phyloP scores from a whole-genome alignment of 345 rosid species.

The Acer saccharum region DNA sequence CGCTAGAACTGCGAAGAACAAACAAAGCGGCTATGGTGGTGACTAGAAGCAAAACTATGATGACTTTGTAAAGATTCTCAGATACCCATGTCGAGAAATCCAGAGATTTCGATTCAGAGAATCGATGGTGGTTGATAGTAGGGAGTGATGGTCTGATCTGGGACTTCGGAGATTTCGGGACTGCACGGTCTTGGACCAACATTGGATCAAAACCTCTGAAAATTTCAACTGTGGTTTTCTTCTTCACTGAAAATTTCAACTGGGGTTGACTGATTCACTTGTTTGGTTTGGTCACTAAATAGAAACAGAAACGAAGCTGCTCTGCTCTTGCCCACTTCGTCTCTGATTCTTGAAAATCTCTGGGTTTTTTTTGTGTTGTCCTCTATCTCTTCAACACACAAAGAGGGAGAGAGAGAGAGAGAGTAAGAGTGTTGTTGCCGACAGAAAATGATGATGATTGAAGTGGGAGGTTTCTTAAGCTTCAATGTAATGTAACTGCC shows the following conservation, averaged over 20 bases:
- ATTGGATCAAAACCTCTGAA: constrained; percentile 37
- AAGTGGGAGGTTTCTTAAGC: constrained; percentile 26
- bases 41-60: constrained; percentile 45
- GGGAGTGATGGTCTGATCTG: constrained; percentile 50
- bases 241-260: neutral
- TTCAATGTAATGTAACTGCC: constrained; percentile 32
- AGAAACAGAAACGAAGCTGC: neutral
- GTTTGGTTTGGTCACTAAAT: too few species aligned
- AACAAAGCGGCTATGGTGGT: constrained; percentile 60
- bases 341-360: neutral
- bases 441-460: constrained; percentile 18
- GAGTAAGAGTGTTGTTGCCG: constrained; percentile 26
- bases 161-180: constrained; percentile 53
- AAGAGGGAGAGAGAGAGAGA: neutral
- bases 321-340: neutral
- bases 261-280: too few species aligned
- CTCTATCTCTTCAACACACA: neutral
- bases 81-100: constrained; percentile 82
- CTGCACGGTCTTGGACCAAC: constrained; percentile 86
- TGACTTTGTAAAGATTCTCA: constrained; percentile 61
- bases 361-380: neutral
- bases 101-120: constrained; percentile 63
- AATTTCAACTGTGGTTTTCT: neutral
- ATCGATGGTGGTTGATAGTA: constrained; percentile 53
- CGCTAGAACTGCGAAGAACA: constrained; percentile 71